Base-by-base conservation (phyloP, 352 stramenopile genomes). In the Globisporangium sylvaticum region DNA sequence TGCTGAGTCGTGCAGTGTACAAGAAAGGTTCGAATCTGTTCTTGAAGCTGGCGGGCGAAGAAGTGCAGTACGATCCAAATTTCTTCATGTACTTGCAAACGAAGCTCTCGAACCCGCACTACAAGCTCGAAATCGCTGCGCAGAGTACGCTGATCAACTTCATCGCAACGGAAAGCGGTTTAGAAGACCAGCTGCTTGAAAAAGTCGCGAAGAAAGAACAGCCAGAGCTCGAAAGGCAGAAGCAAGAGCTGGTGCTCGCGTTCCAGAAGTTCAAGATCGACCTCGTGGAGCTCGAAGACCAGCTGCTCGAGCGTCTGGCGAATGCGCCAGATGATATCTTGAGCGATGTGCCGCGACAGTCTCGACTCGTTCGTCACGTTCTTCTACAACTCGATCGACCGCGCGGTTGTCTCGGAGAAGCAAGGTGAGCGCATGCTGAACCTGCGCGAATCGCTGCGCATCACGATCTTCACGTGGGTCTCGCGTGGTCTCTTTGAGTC, bases 121-220 rank as follows among this genome's bases (percentile, higher is more conserved):
- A 98, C 83, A 98, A 98, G 66, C 96, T 96, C n/a, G 96, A 99
- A 73, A 98, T 98, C 52, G 91, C 94, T 0, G 96, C 96, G 6
- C 96, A 98, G 71, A 97, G 90, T 60, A 99, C 96, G 32, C 68
- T 99, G n/a, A 98, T 99, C 73, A 99, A 99, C 79, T 99, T 98
- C 64, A 98, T 99, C 73, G 96, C 96, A 18, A 99, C 96, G 0
- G 96, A 99, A 73, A 96, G 86, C 55, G 96, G 96, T 14, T 70
- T 99, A 0, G 94, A 99, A 75, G 96, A 99, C 67, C 96, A 99
- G 68, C 77, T 99, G 24, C 72, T 99, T 15, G 96, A 97, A 25
- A 98, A 98, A 69, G 95, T 98, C 14, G 96, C 99, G 60, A 96
- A 97, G 55, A 92, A 97, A 52, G 96, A 99, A 72, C 84, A 97